Base-by-base conservation (phyloP, 192 early-diverging fungal species). In the Coemansia sp. region DNA sequence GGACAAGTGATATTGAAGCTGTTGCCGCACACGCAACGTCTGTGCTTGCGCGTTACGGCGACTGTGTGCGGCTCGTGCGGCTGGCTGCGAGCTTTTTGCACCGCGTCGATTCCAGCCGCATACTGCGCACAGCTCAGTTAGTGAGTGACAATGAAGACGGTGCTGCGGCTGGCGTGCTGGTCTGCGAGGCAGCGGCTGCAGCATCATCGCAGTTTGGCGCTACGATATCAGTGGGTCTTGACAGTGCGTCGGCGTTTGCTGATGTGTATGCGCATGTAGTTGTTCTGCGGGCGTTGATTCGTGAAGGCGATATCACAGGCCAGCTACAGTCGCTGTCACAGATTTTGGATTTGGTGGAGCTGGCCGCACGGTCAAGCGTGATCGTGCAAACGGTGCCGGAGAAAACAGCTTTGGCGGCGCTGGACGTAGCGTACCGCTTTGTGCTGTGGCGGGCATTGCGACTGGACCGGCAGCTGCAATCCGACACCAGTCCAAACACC, bases 401-500 rank as follows among this genome's bases (percentile, higher is more conserved):
- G 35, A 69, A 69, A 23, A 53, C 52, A n/a, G 77, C 64, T 0
- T 2, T 66, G 6, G 60, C 71, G 1, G 71, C 71, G 10, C 74
- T 82, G 9, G 74, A 82, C 54, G 38, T 58, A 19, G 63, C 70
- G 6, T 72, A 67, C 23, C 63, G 67, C 56, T 65, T 59, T 55
- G 26, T 73, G 67, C 60, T 82, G n/a, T 82, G 79, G 79, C 64
- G 70, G 6, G 55, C 70, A 4, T 57, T 72, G 17, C 50, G 37
- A 7, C 21, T 78, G 10, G 67, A 78, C 60, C 35, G 14, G 6
- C 57, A 49, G 61, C 65, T 77, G 16, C 31, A 39, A 9, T 21
- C 31, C 0, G 16, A 5, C 61, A 49, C 25, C 58, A 26, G 47
- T 25, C 35, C 52, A 58, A 54, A 38, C 16, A 29, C 47, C 29